A percentile compares a stretch with the other conserved stretches of the same genome.
Conservation (phyloP, 371 early-diverging fungal genomes). For the Apophysomyces trapeziformis region DNA sequence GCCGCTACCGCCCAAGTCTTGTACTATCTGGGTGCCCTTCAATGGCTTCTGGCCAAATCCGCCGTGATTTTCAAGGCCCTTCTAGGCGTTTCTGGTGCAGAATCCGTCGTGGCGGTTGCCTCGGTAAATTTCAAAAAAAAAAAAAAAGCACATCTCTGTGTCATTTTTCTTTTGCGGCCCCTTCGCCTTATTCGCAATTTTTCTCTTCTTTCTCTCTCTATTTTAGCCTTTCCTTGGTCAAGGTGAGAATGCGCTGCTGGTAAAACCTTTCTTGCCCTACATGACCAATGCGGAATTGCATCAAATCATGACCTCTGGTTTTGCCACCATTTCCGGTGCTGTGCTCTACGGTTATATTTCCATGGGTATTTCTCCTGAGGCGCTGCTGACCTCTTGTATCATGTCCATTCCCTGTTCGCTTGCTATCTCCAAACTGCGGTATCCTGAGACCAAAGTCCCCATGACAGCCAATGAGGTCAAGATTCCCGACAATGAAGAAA, state of each 20-base stretch:
- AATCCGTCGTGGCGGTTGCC: conserved; percentile 84
- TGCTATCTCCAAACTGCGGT: conserved; percentile 76
- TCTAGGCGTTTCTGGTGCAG: conserved; percentile 83
- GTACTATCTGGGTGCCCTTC: conserved; percentile 83
- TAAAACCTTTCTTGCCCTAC: conserved; percentile 74
- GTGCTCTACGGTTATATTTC: conserved; percentile 71
- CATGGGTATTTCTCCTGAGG: conserved; percentile 64
- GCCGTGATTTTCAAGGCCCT: conserved; percentile 69
- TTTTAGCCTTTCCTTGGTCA: conserved; percentile 72
- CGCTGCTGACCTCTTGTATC: conserved; percentile 79
- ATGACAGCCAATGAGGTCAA: conserved; percentile 72
- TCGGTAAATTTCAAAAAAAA: conserved; percentile 42
- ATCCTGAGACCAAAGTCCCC: conserved; percentile 81
- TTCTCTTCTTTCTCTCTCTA: background rate
- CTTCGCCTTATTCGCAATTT: conserved; percentile 4
- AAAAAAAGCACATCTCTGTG: background rate
- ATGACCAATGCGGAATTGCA: conserved; percentile 87
- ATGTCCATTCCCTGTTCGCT: conserved; percentile 92
- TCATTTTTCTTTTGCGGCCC: background rate
- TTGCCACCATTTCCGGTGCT: conserved; percentile 86
- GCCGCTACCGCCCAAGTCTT: conserved; percentile 80
- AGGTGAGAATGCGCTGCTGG: conserved; percentile 82
- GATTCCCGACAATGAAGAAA: conserved; percentile 52
- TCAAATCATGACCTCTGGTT: conserved; percentile 83
- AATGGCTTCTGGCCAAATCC: conserved; percentile 73